Evolutionary conservation across 495 filamentous ascomycete species (phyloP).

Genomic region (Neurospora africana): DNA sequence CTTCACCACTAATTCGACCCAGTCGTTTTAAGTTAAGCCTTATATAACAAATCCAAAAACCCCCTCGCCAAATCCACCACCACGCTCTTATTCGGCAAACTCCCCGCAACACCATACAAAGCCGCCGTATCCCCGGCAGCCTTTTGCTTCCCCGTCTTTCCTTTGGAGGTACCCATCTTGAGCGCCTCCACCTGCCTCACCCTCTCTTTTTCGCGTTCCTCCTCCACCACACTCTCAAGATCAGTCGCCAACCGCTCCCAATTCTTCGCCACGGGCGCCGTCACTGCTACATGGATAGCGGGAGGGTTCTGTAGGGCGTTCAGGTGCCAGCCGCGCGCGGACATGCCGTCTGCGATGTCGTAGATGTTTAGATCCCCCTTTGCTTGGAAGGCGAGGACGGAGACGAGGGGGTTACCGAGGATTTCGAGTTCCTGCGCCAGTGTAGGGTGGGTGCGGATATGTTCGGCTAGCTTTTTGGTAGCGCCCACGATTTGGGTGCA

Average conservation of each 20-base stretch:
- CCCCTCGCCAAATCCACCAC: slow-evolving; percentile 82
- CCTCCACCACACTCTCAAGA: slow-evolving; percentile 65
- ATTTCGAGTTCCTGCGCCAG: slow-evolving; percentile 65
- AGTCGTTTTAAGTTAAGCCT: slow-evolving; percentile 44
- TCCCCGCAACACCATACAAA: slow-evolving; percentile 90
- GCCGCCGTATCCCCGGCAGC: slow-evolving; percentile 66
- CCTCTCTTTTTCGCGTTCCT: slow-evolving; percentile 58
- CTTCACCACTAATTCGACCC: neutral
- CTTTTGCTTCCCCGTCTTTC: slow-evolving; percentile 42
- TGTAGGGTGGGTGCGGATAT: slow-evolving; percentile 54
- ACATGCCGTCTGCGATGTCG: slow-evolving; percentile 80
- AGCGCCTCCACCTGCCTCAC: slow-evolving; percentile 47
- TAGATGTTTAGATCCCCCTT: slow-evolving; percentile 63
- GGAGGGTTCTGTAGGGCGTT: slow-evolving; percentile 87
- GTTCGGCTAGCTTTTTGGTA: slow-evolving; percentile 68
- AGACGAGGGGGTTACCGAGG: slow-evolving; percentile 77
- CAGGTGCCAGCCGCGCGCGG: slow-evolving; percentile 79
- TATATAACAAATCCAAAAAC: slow-evolving; percentile 93
- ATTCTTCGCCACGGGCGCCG: slow-evolving; percentile 67
- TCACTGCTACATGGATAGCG: slow-evolving; percentile 96
- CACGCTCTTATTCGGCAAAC: slow-evolving; percentile 88
- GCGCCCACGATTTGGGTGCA: slow-evolving; percentile 83
- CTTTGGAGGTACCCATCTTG: slow-evolving; percentile 42
- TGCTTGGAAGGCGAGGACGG: slow-evolving; percentile 79
- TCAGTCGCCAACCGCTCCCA: slow-evolving; percentile 73